phyloP scores from a whole-genome alignment of 192 early-diverging fungal species.

The Backusella parvicylindrica region DNA sequence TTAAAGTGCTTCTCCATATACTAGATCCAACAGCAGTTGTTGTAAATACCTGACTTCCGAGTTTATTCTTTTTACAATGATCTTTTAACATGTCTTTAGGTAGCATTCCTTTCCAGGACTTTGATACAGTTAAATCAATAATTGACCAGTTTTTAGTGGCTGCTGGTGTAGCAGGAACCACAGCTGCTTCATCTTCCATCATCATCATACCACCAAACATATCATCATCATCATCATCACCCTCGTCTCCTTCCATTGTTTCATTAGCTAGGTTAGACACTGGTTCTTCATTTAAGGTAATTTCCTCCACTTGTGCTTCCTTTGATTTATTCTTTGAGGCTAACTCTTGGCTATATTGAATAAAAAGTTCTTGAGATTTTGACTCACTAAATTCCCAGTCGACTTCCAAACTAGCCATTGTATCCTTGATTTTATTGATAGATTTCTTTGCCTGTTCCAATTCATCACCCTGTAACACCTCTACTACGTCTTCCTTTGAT shows the following conservation, averaged over 20 bases:
- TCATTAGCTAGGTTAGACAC: neutral
- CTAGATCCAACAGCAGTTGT: neutral
- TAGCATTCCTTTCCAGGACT: slow-evolving; percentile 10
- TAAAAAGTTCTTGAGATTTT: slow-evolving; percentile 26
- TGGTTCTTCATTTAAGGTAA: neutral
- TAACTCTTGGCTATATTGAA: slow-evolving; percentile 28
- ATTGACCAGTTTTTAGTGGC: neutral
- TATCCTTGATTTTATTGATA: slow-evolving; percentile 31
- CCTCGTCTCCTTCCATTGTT: slow-evolving; percentile 31
- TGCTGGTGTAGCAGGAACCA: neutral
- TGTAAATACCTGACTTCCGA: neutral
- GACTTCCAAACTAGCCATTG: slow-evolving; percentile 31
- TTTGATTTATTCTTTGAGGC: slow-evolving; percentile 12
- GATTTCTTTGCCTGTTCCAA: slow-evolving; percentile 6
- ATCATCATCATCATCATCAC: slow-evolving; percentile 33
- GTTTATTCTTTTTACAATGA: slow-evolving; percentile 4
- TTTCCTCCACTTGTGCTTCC: neutral
- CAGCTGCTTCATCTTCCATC: slow-evolving; percentile 1
- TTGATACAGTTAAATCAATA: slow-evolving; percentile 4
- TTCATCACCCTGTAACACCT: neutral
- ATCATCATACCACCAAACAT: slow-evolving; percentile 20
- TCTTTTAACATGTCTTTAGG: slow-evolving; percentile 19
- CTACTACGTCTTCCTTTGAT: slow-evolving; percentile 17
- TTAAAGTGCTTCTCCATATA: slow-evolving; percentile 1
- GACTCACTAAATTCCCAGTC: slow-evolving; percentile 41